Conservation (phyloP, 2,329 filamentous ascomycete genomes). For the Sporothrix curviconia region DNA sequence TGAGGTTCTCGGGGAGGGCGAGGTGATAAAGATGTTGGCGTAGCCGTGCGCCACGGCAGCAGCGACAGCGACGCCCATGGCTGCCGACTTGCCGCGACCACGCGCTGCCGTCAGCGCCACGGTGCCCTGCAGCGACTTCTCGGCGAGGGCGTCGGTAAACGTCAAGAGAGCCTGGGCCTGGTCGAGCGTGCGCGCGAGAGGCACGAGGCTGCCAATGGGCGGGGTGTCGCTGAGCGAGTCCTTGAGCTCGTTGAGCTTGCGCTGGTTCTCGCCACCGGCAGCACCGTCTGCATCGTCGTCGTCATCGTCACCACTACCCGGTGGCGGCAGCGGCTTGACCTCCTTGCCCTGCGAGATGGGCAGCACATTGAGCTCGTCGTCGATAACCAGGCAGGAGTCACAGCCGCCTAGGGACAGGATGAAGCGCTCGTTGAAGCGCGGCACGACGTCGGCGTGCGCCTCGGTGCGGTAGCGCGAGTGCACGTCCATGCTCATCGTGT, state of each 20-base stretch:
- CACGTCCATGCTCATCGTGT: constrained; percentile 95
- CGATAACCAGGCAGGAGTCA: constrained; percentile 88
- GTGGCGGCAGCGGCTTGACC: constrained; percentile 73
- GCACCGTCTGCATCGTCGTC: constrained; percentile 53
- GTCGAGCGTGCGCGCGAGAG: constrained; percentile 82
- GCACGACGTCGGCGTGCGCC: constrained; percentile 88
- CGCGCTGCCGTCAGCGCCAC: constrained; percentile 88
- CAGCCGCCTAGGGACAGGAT: constrained; percentile 93
- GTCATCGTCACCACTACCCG: constrained; percentile 60
- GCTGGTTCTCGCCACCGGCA: constrained; percentile 64
- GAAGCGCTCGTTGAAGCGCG: constrained; percentile 96
- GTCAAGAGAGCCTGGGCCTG: constrained; percentile 96
- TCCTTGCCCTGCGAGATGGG: constrained; percentile 94
- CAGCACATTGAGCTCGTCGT: constrained; percentile 94
- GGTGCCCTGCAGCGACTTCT: constrained; percentile 90
- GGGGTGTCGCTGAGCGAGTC: constrained; percentile 79
- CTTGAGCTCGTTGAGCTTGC: constrained; percentile 81
- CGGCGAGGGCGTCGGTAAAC: constrained; percentile 91
- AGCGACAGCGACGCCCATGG: constrained; percentile 87
- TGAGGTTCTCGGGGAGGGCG: constrained; percentile 97
- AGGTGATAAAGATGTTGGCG: constrained; percentile 99
- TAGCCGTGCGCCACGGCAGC: constrained; percentile 94
- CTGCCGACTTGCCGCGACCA: constrained; percentile 95
- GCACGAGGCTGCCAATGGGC: constrained; percentile 76
- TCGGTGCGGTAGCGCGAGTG: constrained; percentile 95